Percentiles rank a stretch among this genome's conserved stretches.
Conservation (phyloP, 2,329 filamentous ascomycete species). For the Blumeria graminis region DNA sequence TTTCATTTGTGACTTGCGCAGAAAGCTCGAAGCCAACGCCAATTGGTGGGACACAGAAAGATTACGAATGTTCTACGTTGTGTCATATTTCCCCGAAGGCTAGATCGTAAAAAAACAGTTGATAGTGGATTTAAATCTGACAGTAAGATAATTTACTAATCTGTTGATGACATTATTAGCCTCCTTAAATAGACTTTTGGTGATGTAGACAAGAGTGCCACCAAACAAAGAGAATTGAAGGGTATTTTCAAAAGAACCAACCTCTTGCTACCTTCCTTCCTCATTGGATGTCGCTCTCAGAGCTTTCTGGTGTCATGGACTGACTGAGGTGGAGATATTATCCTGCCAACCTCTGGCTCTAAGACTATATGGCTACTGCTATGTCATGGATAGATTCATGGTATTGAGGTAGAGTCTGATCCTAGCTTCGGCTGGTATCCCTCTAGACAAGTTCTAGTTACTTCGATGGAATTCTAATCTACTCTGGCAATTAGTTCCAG, state of each 20-base stretch:
- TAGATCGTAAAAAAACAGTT: neutral
- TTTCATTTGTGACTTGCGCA: neutral
- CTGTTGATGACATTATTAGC: neutral
- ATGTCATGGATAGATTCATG: too few species aligned
- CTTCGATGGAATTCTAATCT: too few species aligned
- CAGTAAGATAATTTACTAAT: neutral
- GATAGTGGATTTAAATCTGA: neutral
- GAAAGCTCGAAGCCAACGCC: neutral
- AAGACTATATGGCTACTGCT: too few species aligned
- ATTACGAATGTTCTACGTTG: neutral
- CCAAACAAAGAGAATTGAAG: neutral
- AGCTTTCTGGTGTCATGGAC: too few species aligned
- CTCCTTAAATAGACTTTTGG: neutral
- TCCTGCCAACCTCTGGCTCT: too few species aligned
- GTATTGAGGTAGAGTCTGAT: too few species aligned
- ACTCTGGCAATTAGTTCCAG: too few species aligned
- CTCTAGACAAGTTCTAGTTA: too few species aligned
- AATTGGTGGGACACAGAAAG: neutral
- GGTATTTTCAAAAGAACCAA: neutral
- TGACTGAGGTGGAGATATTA: too few species aligned
- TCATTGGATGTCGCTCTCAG: neutral
- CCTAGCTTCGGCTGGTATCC: too few species aligned
- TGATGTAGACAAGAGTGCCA: neutral
- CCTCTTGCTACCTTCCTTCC: neutral
- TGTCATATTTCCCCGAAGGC: neutral